Evolutionary conservation across 768 basidiomycete genomes (phyloP).

Genomic region (Botryobasidium botryosum): DNA sequence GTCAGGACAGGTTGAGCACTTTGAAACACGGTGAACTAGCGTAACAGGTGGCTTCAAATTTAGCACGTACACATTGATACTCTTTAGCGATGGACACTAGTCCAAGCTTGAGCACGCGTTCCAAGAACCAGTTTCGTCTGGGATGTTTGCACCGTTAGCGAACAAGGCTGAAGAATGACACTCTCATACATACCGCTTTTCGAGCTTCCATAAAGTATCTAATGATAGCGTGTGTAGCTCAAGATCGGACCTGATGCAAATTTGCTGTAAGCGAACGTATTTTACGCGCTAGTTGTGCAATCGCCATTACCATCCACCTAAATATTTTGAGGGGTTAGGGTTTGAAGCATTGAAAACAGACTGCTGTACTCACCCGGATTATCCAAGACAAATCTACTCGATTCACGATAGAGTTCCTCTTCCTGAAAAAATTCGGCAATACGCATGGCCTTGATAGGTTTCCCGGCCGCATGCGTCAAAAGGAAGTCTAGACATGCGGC

Average conservation of each 20-base stretch:
- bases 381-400: conserved; percentile 81
- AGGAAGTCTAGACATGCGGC: conserved; percentile 74
- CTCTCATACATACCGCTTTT: conserved; percentile 59
- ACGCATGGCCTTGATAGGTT: conserved; percentile 82
- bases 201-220: conserved; percentile 74
- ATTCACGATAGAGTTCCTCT: conserved; percentile 78
- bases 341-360: no score
- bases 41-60: neutral
- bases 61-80: conserved; percentile 69
- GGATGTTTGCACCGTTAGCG: neutral
- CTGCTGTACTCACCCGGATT: conserved; percentile 72
- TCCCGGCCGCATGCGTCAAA: conserved; percentile 80
- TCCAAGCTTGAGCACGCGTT: conserved; percentile 83
- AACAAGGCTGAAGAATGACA: neutral
- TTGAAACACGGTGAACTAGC: neutral
- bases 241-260: conserved; percentile 22
- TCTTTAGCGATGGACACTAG: conserved; percentile 79
- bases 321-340: no score
- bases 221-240: conserved; percentile 68
- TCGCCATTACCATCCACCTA: conserved; percentile 2
- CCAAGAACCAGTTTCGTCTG: conserved; percentile 89
- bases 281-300: no score
- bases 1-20: conserved; percentile 81
- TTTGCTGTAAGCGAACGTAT: neutral
- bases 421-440: conserved; percentile 85